Evolutionary conservation across 257 asterid species (phyloP), one percentile per base, ranked within the genome.

Genomic region (Solanum pinnatisectum): DNA sequence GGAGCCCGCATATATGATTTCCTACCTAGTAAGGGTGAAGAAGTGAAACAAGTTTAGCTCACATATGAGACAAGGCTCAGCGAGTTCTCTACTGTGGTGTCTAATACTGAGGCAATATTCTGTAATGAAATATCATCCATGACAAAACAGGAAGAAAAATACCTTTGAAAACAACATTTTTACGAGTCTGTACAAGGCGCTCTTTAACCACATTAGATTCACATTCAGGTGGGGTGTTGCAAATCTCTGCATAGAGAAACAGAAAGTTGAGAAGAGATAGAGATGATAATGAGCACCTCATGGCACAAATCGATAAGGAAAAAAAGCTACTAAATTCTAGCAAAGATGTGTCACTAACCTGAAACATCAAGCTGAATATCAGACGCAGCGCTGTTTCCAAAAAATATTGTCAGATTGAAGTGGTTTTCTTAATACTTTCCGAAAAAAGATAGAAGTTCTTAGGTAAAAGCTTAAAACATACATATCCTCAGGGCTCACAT

Each of bases 91-190:
- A 87, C 5, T 11, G 74, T 12, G 78, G 36, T 46, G 25, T 35
- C 32, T 35, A 63, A 56, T 60, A 32, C 10, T 27, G 40, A 49
- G 27, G 32, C 32, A 18, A 44, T 59, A 79, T 65, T 63, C 27
- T 15, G 37, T 36, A 52, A 73, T 85, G 63, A 71, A 44, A 52
- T 16, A 84, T 85, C 16, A 60, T 49, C 84, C 37, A 83, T 42
- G 85, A 25, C 14, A 56, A 73, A 65, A 9, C 39, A 12, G 25
- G 87, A 30, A 27, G 78, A 13, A 22, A 73, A 70, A 35, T 67
- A 96, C 98, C 98, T 96, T 90, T 95, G 91, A 97, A 92, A 88
- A 92, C 90, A 72, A 96, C 92, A 86, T 93, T 96, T 86, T 76
- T 90, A 20, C 87, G 90, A 85, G 95, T 91, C 59, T 86, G 94